phyloP scores from a whole-genome alignment of 2,329 filamentous ascomycete species.

The Thelonectria rubi region DNA sequence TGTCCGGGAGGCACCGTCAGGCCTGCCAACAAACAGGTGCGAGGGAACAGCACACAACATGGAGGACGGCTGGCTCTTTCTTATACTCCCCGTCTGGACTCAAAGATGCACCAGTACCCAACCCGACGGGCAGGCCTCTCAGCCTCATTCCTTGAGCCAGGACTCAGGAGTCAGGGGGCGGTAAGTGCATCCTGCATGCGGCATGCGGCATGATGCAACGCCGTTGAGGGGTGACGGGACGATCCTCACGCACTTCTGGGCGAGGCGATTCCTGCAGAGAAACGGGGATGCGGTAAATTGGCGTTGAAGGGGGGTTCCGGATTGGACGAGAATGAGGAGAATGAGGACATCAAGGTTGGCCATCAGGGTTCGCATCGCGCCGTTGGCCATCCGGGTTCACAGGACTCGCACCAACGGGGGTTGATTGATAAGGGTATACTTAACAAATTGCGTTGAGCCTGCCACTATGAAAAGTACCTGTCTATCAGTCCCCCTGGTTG shows the following conservation, averaged over 20 bases:
- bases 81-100: conserved; percentile 17
- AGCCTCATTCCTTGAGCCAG: conserved; percentile 11
- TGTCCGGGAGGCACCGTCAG: not conserved
- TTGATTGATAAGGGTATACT: conserved; percentile 12
- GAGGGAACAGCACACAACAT: not conserved
- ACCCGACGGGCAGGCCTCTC: conserved; percentile 8
- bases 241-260: conserved; percentile 13
- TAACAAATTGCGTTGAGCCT: not conserved
- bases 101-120: conserved; percentile 1
- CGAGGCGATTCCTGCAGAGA: conserved; percentile 5
- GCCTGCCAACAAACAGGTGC: not conserved
- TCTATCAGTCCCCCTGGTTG: conserved; percentile 1
- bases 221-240: not conserved
- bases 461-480: not conserved
- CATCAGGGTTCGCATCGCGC: conserved; percentile 40
- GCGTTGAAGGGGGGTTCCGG: conserved; percentile 13
- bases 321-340: conserved; percentile 19
- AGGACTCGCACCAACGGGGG: conserved; percentile 1
- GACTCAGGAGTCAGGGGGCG: conserved; percentile 1
- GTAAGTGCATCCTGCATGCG: not conserved
- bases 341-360: conserved; percentile 41
- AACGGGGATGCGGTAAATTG: conserved; percentile 16
- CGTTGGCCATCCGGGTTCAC: conserved; percentile 42
- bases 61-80: conserved; percentile 18
- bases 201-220: conserved; percentile 14